phyloP scores from a whole-genome alignment of 148 eudicot genomes.

The Spergularia marina region DNA sequence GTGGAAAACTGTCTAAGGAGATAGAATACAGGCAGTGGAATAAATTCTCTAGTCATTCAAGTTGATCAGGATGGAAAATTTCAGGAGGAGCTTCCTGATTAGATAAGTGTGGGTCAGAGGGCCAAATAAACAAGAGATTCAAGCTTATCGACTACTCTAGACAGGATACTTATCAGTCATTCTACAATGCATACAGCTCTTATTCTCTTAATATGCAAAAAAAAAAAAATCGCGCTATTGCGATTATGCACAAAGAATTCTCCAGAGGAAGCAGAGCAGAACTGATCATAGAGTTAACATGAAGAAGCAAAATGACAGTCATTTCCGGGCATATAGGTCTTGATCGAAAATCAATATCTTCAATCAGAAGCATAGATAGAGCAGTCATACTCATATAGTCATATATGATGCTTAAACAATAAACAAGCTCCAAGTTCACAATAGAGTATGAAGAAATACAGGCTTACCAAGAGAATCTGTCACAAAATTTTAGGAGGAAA shows the following conservation, averaged over 20 bases:
- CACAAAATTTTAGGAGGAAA: no score
- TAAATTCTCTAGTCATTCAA: slow-evolving; percentile 13
- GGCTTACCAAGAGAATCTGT: no score
- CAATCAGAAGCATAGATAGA: neutral
- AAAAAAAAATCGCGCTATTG: neutral
- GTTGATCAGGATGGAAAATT: slow-evolving; percentile 6
- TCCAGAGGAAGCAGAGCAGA: neutral
- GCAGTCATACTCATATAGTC: no score
- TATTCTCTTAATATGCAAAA: no score
- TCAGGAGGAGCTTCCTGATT: slow-evolving; percentile 9
- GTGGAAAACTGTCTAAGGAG: neutral
- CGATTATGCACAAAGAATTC: neutral
- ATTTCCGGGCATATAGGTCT: neutral
- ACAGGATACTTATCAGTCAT: no score
- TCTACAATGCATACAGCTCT: no score
- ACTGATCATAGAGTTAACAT: neutral
- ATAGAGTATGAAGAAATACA: no score
- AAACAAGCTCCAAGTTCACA: no score
- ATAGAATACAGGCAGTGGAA: slow-evolving; percentile 6
- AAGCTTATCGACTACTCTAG: slow-evolving; percentile 24
- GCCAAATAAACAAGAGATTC: slow-evolving; percentile 16
- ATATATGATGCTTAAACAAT: no score
- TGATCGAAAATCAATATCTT: neutral
- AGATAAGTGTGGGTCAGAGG: slow-evolving; percentile 17
- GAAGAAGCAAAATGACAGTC: neutral